Evolutionary conservation across 2,329 filamentous ascomycete genomes (phyloP), one percentile per base, ranked within the genome.

Genomic region (Botrytis galanthina): DNA sequence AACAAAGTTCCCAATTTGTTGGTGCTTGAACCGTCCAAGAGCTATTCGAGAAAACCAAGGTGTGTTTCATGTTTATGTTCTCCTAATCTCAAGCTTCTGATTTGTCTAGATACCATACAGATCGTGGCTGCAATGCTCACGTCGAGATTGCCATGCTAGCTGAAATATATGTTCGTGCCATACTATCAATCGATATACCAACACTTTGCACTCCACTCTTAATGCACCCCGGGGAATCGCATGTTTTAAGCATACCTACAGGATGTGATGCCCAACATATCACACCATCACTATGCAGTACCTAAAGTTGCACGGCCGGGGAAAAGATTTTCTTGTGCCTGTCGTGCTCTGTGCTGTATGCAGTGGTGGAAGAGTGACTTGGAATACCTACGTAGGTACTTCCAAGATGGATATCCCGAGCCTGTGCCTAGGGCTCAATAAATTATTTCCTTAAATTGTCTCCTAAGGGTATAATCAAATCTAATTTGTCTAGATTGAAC

Each of bases 181-280:
- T 44, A 29, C 29, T 16, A 35, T 66, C 63, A 37, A n/a, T 66
- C 32, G 44, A 66, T 51, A 18, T 39, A 22, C 44, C 44, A n/a
- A 29, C 20, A 51, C 22, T 37, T 22, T 51, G 64, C 64, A 54
- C 64, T 54, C 64, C 46, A 54, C 64, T 39, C 35, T 51, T 68
- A 5, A 68, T 68, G 66, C 66, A 68, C 48, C 66, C 66, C 66
- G 66, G 66, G 48, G 10, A 68, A 68, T 32, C 26, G 66, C 66
- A 68, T 68, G 48, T 22, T 68, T 26, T 66, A 48, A 67, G 64
- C 46, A 67, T 67, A 51, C 44, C 9, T 39, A 51, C 32, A 51
- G n/a, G 35, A 57, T 68, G 66, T 48, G 35, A 68, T 57, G 66
- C 10, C 16, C 26, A 42, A 57, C 48, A 42, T 57, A 57, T 22